Base-by-base conservation (phyloP, 345 rosid genomes). In the Gossypium stocksii region DNA sequence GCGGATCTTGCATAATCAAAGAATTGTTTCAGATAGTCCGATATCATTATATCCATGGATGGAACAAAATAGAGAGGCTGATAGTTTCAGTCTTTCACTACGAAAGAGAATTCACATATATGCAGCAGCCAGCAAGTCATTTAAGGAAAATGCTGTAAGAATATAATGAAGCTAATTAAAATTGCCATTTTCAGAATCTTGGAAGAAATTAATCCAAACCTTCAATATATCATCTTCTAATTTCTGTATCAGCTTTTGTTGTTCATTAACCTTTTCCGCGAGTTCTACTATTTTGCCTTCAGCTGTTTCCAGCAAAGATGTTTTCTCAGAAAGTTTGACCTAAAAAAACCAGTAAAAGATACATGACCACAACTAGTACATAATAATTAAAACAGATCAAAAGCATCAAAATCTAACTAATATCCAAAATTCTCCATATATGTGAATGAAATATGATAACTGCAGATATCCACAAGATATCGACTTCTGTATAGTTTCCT, bases 221-320 rank as follows among this genome's bases (percentile, higher is more conserved):
- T 95, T 93, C 81, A 85, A 84, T 64, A 95, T 95, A 77, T 93
- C 99, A 82, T 93, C 99, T 80, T 95, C 99, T 86, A 95, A 83
- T 86, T 95, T 95, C 76, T 95, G 98, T 81, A 93, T 91, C 75
- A 95, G 82, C 73, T 81, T 91, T 71, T 91, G 91, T 74, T 95
- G 99, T 81, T 95, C 97, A 43, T 84, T 85, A 80, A 89, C 83
- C 85, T 91, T 86, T 43, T 81, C 86, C 44, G 88, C 83, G 76
- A 95, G 89, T 84, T 91, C 97, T 74, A 77, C 83, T 62, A 91
- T 88, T 87, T 82, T 90, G 77, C 82, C 80, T 84, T 91, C 99
- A 78, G 97, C 88, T 41, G 86, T 82, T 86, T 93, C 97, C 71
- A 93, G 91, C 83, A 82, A 80, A 68, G 94, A 82, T 48, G 78